Percentiles rank a stretch among this genome's conserved stretches.
phyloP scores from a whole-genome alignment of 2,329 filamentous ascomycete species.

The Trichoderma sp. region DNA sequence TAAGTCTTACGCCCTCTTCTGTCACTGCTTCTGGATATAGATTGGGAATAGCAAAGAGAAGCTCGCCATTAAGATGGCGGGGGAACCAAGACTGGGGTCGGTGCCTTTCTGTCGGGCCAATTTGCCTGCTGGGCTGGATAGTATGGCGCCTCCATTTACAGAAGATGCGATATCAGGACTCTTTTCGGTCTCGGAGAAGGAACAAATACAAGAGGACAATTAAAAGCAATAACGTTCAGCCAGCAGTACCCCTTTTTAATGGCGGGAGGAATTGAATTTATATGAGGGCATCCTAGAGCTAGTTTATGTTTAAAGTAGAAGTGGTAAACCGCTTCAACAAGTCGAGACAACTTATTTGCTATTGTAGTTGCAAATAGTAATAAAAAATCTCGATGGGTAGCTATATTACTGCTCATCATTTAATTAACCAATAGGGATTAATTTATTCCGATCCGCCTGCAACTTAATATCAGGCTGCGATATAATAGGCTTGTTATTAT shows the following conservation, averaged over 20 bases:
- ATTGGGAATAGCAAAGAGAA: neutral
- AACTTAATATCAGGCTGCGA: neutral
- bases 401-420: neutral
- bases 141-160: neutral
- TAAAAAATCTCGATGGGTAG: no score
- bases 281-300: no score
- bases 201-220: no score
- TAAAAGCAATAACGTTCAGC: no score
- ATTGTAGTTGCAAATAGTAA: no score
- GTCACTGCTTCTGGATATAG: neutral
- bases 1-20: neutral
- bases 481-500: neutral
- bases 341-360: no score
- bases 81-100: neutral
- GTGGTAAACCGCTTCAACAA: no score
- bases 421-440: neutral
- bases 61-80: neutral
- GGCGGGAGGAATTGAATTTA: no score
- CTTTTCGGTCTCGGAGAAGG: no score
- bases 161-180: neutral
- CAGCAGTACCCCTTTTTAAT: no score
- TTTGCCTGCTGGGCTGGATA: neutral
- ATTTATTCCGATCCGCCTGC: neutral
- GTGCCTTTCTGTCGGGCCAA: neutral
- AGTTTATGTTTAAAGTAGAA: no score